phyloP scores from a whole-genome alignment of 2,329 filamentous ascomycete species.

The Aspergillus piperis region DNA sequence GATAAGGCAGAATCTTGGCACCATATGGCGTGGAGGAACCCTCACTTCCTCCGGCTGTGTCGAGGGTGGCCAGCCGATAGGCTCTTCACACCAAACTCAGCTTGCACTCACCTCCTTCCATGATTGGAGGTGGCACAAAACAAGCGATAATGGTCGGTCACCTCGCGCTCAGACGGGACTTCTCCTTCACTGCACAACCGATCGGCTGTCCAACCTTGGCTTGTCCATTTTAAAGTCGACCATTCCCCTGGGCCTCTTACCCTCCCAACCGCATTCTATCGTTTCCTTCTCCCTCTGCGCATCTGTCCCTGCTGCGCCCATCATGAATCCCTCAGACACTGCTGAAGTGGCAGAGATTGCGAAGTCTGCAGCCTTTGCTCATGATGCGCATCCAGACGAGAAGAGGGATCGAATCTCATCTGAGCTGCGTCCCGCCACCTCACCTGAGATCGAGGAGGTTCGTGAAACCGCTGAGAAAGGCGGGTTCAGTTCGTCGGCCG shows the following conservation, averaged over 20 bases:
- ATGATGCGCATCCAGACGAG: conserved; percentile 22
- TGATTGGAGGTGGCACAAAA: background rate
- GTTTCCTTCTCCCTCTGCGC: background rate
- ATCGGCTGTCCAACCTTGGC: background rate
- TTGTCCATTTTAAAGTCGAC: conserved; percentile 5
- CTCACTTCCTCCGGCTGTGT: background rate
- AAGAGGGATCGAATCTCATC: conserved; percentile 10
- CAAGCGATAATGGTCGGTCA: background rate
- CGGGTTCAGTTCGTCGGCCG: background rate
- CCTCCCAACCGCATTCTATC: background rate
- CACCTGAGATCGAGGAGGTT: conserved; percentile 16
- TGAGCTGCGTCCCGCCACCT: conserved; percentile 7
- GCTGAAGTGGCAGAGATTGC: conserved; percentile 28
- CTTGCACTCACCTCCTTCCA: background rate
- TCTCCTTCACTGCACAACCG: background rate
- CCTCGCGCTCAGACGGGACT: background rate
- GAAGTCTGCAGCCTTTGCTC: conserved; percentile 23
- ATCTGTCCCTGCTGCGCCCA: background rate
- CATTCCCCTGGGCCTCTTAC: background rate
- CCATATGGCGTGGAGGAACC: background rate
- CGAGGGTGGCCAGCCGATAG: background rate
- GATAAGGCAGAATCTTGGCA: background rate
- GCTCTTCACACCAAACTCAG: background rate
- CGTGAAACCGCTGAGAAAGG: background rate
- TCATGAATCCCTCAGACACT: conserved; percentile 31